Base-by-base conservation (phyloP, 768 basidiomycete genomes). In the Cystofilobasidium bisporidii region DNA sequence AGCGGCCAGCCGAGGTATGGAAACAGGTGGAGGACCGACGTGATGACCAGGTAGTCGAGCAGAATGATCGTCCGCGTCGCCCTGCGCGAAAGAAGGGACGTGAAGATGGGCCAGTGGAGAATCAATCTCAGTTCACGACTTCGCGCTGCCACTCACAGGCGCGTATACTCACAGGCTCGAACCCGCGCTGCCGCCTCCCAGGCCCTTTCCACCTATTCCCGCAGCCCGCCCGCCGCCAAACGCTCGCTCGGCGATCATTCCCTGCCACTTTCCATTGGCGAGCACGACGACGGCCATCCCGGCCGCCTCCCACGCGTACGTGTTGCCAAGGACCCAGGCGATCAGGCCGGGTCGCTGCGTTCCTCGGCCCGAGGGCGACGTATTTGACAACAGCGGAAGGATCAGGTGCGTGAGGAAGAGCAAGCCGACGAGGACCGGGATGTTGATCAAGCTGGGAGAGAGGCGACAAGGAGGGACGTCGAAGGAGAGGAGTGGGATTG, bases 11-110 rank as follows among this genome's bases (percentile, higher is more conserved):
- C 76, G 24, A 76, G 15, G 11, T 73, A 74, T 3, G 75, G 68
- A 28, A 74, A 53, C 48, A 66, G 60, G 26, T 75, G 73, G 48
- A 75, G 38, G n/a, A 72, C 67, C 24, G 76, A 74, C 47, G 75
- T 69, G n/a, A 76, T 50, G 33, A 74, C 72, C 63, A 76, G 73
- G 65, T 76, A 74, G 65, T 73, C 71, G 48, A 76, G 75, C 30
- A 77, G 61, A n/a, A 75, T 33, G 40, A 77, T 67, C 3, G 58
- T 50, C 17, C 65, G 30, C n/a, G 65, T 61, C 45, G 65, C 43
- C 17, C 65, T 66, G 47, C 18, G n/a, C 9, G 10, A 3, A n/a
- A 45, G 43, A 6, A n/a, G 0, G 73, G 67, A 2, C 72, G 57
- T 12, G 74, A 28, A 20, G 70, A 33, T 9, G 70, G 45, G 73